Evolutionary conservation across 371 early-diverging fungal species (phyloP).

Genomic region (Synchytrium microbalum): DNA sequence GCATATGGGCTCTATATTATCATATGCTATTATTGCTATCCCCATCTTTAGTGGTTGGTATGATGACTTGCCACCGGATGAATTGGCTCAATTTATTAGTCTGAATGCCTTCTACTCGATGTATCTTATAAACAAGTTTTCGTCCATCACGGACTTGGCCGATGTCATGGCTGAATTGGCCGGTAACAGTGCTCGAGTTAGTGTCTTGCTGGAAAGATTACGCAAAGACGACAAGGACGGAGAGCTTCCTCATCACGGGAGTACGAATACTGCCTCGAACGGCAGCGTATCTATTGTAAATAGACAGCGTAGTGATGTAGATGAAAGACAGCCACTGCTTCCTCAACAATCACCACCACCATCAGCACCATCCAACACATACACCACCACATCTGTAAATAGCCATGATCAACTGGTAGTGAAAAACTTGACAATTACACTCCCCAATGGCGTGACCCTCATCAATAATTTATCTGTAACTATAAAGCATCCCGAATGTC

Average conservation of each 20-base stretch:
- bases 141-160: constrained; percentile 17
- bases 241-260: neutral
- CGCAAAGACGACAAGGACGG: constrained; percentile 21
- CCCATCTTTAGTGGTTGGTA: constrained; percentile 74
- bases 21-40: constrained; percentile 73
- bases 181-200: constrained; percentile 80
- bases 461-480: neutral
- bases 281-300: neutral
- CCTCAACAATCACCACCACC: too few species aligned
- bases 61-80: constrained; percentile 51
- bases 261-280: neutral
- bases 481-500: constrained; percentile 4
- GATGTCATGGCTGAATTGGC: constrained; percentile 60
- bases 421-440: neutral
- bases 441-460: too few species aligned
- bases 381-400: neutral
- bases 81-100: constrained; percentile 62
- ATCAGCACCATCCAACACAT: constrained; percentile 3
- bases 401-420: constrained; percentile 5
- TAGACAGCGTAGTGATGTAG: constrained; percentile 1
- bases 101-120: constrained; percentile 25
- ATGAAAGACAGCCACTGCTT: neutral
- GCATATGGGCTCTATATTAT: constrained; percentile 76
- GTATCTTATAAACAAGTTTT: constrained; percentile 30
- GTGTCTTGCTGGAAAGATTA: constrained; percentile 66